phyloP scores from a whole-genome alignment of 257 asterid species.

The Asclepias syriaca region DNA sequence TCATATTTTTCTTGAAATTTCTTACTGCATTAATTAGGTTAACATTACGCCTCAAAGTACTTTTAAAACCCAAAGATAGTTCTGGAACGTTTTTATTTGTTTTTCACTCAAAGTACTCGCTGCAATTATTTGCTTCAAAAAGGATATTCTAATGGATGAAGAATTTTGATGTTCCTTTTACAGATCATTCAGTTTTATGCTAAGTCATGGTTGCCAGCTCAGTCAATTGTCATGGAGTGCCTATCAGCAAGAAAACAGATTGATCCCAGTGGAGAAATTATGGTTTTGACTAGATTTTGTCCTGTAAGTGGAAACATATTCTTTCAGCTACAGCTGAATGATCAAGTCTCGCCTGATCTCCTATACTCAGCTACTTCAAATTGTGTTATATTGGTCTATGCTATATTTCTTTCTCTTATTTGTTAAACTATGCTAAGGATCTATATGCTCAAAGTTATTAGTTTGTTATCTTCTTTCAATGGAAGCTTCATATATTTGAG shows the following conservation, averaged over 20 bases:
- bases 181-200: constrained; percentile 19
- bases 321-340: neutral
- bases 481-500: constrained; percentile 35
- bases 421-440: neutral
- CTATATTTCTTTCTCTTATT: neutral
- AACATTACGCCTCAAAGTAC: neutral
- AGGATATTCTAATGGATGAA: neutral
- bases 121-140: neutral
- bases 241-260: constrained; percentile 21
- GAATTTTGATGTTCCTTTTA: neutral
- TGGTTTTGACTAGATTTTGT: constrained; percentile 21
- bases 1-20: constrained; percentile 7
- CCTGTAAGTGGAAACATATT: constrained; percentile 22
- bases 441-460: neutral
- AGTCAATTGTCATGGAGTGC: constrained; percentile 22
- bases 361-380: neutral
- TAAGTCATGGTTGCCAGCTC: constrained; percentile 29
- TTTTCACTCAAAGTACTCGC: too few relatives aligned
- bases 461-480: constrained; percentile 12
- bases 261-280: constrained; percentile 27
- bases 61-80: neutral
- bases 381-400: neutral
- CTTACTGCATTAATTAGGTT: neutral
- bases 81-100: neutral
- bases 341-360: neutral